These are phyloP conservation scores for Populus hybrid DNA, from an alignment of 441 rosid genomes.

Conservation along the genomic window DNA sequence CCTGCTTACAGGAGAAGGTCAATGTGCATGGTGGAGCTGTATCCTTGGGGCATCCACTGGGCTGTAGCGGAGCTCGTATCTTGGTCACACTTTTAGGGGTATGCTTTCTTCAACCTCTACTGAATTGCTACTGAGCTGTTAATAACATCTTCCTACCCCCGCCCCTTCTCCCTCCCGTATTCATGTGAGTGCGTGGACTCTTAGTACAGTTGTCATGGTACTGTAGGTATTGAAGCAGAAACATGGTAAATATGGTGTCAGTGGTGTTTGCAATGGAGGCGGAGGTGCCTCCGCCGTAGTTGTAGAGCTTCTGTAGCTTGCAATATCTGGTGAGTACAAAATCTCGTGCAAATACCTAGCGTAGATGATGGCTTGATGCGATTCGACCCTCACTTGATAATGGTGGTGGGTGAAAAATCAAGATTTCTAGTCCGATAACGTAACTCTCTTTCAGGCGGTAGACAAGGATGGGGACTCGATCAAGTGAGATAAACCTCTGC, in stretches of 20 bases:
- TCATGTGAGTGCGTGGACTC: not conserved
- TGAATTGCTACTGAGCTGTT: not conserved
- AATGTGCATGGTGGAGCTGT: constrained; percentile 96
- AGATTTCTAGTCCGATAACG: not conserved
- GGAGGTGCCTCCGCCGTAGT: constrained; percentile 97
- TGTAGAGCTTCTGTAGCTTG: constrained; percentile 58
- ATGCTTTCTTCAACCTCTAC: not conserved
- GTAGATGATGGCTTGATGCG: not conserved
- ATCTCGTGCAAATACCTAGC: not conserved
- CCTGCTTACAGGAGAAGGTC: constrained; percentile 58
- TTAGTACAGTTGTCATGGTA: not conserved
- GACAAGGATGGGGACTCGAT: not conserved
- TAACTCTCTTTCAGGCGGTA: not conserved
- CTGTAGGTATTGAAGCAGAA: constrained; percentile 66
- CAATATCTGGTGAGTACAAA: constrained; percentile 21
- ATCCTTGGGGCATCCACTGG: constrained; percentile 93
- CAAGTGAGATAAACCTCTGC: not conserved
- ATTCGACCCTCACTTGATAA: not conserved
- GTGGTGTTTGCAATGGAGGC: constrained; percentile 95
- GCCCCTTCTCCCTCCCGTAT: no score
- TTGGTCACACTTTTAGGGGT: constrained; percentile 90
- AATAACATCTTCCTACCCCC: not conserved
- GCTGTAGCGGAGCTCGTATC: constrained; percentile 98
- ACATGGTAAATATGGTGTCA: constrained; percentile 75
- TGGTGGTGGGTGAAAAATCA: not conserved